These are phyloP conservation scores for Huntiella omanensis DNA, from an alignment of 2,329 filamentous ascomycete species.

Conservation along the genomic window DNA sequence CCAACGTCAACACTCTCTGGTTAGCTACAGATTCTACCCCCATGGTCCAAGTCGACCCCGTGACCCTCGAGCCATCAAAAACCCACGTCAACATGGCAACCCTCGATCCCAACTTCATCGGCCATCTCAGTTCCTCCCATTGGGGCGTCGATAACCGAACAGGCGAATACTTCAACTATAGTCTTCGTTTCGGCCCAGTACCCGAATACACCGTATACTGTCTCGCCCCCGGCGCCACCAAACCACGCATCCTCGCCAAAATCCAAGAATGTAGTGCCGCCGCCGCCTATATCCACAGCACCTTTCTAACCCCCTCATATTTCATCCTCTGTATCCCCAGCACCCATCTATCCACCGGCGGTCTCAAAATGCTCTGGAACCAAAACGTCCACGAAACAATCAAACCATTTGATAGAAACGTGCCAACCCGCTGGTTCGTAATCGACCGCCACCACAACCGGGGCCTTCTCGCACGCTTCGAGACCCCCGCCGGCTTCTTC, in stretches of 20 bases:
- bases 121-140: conserved; percentile 51
- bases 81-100: conserved; percentile 30
- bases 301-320: conserved; percentile 53
- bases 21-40: conserved; percentile 34
- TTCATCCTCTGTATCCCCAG: conserved; percentile 58
- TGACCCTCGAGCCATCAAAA: conserved; percentile 54
- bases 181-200: conserved; percentile 41
- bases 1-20: conserved; percentile 29
- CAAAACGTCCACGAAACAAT: conserved; percentile 53
- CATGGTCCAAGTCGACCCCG: conserved; percentile 45
- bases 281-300: conserved; percentile 64
- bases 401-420: conserved; percentile 36
- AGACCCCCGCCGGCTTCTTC: conserved; percentile 51
- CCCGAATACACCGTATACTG: conserved; percentile 52
- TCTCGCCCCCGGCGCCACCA: conserved; percentile 37
- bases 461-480: conserved; percentile 51
- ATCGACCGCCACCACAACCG: conserved; percentile 43
- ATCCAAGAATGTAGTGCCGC: conserved; percentile 30
- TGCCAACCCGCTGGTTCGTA: conserved; percentile 51
- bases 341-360: conserved; percentile 37
- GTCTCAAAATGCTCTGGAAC: conserved; percentile 42
- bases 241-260: conserved; percentile 52
- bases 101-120: conserved; percentile 50
- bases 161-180: conserved; percentile 67
- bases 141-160: conserved; percentile 51